These are phyloP conservation scores for Neurospora sp. DNA, from an alignment of 495 filamentous ascomycete species.

Conservation along the genomic window DNA sequence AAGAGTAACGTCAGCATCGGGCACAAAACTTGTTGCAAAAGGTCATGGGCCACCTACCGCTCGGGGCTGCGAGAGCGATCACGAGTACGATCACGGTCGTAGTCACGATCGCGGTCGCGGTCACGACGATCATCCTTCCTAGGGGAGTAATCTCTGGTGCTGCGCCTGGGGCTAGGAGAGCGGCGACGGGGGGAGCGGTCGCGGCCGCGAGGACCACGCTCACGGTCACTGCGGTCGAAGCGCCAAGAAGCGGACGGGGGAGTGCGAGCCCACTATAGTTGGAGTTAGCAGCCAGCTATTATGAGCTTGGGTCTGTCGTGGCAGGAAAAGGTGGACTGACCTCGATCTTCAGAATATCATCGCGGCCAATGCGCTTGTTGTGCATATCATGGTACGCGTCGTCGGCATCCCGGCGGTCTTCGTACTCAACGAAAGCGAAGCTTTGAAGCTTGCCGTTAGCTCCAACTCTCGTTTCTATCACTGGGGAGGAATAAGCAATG, in stretches of 20 bases:
- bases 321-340: conserved; percentile 37
- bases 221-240: conserved; percentile 54
- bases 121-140: conserved; percentile 85
- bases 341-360: conserved; percentile 97
- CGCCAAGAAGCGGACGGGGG: conserved; percentile 97
- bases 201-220: conserved; percentile 7
- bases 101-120: conserved; percentile 68
- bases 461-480: background rate
- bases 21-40: conserved; percentile 3
- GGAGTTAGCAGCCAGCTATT: conserved; percentile 8
- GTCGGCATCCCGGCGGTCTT: conserved; percentile 96
- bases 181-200: conserved; percentile 51
- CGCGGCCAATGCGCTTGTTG: conserved; percentile 93
- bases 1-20: background rate
- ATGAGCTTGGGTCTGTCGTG: background rate
- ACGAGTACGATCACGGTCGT: conserved; percentile 59
- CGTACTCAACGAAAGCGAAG: conserved; percentile 99
- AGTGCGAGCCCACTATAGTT: conserved; percentile 84
- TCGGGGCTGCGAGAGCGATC: conserved; percentile 70
- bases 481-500: background rate
- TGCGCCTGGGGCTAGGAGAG: conserved; percentile 72
- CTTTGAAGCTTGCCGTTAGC: conserved; percentile 32
- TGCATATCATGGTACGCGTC: conserved; percentile 99
- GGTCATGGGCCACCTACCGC: conserved; percentile 41
- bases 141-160: conserved; percentile 76